Base-by-base conservation (phyloP, 371 early-diverging fungal species). In the Mortierella sp. region DNA sequence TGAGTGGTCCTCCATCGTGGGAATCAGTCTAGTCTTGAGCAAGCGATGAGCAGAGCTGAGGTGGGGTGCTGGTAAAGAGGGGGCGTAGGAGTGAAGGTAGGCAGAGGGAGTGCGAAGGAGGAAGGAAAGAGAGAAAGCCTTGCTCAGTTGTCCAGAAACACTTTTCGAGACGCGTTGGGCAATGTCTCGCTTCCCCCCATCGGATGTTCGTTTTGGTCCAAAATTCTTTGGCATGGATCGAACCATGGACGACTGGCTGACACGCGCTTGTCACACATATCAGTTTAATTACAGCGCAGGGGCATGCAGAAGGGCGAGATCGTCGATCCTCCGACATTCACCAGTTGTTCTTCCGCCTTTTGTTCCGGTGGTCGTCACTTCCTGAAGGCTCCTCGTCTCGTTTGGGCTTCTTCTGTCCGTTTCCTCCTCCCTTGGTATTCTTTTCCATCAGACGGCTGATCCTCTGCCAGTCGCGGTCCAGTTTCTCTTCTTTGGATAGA, bases 381-480 rank as follows among this genome's bases (percentile, higher is more conserved):
- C 54, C 66, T 19, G 52, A 40, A 6, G 52, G 9, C 1, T 44
- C 60, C 1, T 67, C 63, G 25, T 72, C 72, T 21, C 46, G 61
- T 31, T 59, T 40, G 13, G 55, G 34, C 57, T 61, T 65, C 49
- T 66, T 72, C 47, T 72, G 69, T 14, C 70, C 64, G 10, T 79
- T 74, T 28, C 84, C 85, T 52, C 86, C 66, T 24, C 79, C 71
- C 22, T 88, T 88, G 53, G 85, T 87, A 57, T 89, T 90, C 62
- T 89, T 82, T 41, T 86, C 85, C 87, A 91, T 90, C 22, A 89
- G 68, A 13, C 77, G 82, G 61, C 86, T 87, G n/a, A 90, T 83
- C 65, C 85, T 80, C 54, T 90, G 90, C 73, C 83, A 90, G 45
- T 91, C 91, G 43, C 90, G 80, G 73, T 90, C 85, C 17, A 91